Conservation (phyloP, 192 early-diverging fungal genomes). For the Phycomyces blakesleeanus region DNA sequence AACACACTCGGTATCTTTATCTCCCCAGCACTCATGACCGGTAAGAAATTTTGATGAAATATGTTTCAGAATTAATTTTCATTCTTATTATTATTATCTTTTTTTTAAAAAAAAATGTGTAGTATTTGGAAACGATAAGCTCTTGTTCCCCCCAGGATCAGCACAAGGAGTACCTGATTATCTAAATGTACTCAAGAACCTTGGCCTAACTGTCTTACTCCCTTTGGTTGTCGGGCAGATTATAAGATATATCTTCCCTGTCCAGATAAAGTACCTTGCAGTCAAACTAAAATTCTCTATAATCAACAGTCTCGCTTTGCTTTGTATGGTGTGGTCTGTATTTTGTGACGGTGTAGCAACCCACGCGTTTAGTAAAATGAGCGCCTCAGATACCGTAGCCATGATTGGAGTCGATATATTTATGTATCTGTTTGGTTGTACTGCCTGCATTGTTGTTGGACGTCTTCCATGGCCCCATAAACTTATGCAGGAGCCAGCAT, state of each 20-base stretch:
- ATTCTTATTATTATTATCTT: too few relatives aligned
- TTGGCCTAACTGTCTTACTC: slow-evolving; percentile 54
- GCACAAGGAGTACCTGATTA: slow-evolving; percentile 41
- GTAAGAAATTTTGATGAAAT: slow-evolving; percentile 9
- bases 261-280: slow-evolving; percentile 38
- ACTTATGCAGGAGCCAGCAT: slow-evolving; percentile 21
- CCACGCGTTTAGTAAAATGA: slow-evolving; percentile 40
- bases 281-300: slow-evolving; percentile 46
- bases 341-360: slow-evolving; percentile 67
- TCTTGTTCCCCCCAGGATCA: slow-evolving; percentile 20
- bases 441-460: slow-evolving; percentile 39
- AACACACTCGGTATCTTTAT: slow-evolving; percentile 50
- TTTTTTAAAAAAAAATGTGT: too few relatives aligned
- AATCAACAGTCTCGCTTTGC: slow-evolving; percentile 49
- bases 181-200: slow-evolving; percentile 41
- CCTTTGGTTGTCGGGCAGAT: slow-evolving; percentile 60
- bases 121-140: slow-evolving; percentile 20
- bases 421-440: slow-evolving; percentile 43
- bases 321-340: slow-evolving; percentile 64
- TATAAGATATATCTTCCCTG: slow-evolving; percentile 38
- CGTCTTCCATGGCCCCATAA: slow-evolving; percentile 28
- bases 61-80: neutral
- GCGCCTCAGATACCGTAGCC: slow-evolving; percentile 45
- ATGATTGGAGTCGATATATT: slow-evolving; percentile 44
- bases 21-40: slow-evolving; percentile 26